These are phyloP conservation scores for Didymella lethalis DNA, from an alignment of 2,329 filamentous ascomycete genomes.

Conservation along the genomic window DNA sequence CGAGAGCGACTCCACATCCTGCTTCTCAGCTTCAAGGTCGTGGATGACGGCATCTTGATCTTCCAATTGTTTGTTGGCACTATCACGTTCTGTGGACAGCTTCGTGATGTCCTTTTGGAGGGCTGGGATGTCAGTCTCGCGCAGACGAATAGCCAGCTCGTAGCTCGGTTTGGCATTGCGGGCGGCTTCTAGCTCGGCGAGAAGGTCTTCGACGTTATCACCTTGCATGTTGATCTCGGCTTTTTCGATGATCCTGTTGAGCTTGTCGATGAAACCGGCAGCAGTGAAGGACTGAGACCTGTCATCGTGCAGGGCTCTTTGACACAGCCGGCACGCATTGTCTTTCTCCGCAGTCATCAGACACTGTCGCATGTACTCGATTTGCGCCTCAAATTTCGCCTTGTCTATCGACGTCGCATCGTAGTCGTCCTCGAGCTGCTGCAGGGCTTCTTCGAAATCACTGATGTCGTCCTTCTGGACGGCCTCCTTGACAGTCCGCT, in stretches of 20 bases:
- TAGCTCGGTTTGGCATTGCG: conserved; percentile 66
- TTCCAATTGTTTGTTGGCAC: conserved; percentile 58
- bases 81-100: conserved; percentile 52
- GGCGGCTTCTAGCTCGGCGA: conserved; percentile 67
- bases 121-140: conserved; percentile 71
- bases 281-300: conserved; percentile 62
- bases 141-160: conserved; percentile 76
- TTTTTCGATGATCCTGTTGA: conserved; percentile 65
- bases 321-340: conserved; percentile 79
- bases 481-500: conserved; percentile 68
- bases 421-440: conserved; percentile 60
- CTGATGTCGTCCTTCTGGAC: conserved; percentile 45
- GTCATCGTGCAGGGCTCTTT: conserved; percentile 68
- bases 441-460: conserved; percentile 62
- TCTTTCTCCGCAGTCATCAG: conserved; percentile 70
- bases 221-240: conserved; percentile 65
- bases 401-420: conserved; percentile 68
- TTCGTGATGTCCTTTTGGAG: conserved; percentile 70
- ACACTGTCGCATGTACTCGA: conserved; percentile 75
- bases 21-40: conserved; percentile 68
- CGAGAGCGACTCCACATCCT: conserved; percentile 76
- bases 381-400: conserved; percentile 72
- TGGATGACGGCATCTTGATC: conserved; percentile 72
- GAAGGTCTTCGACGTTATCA: conserved; percentile 67
- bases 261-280: conserved; percentile 68